Evolutionary conservation across 495 filamentous ascomycete genomes (phyloP), one percentile per base, ranked within the genome.

Genomic region (Elasticomyces elasticus): DNA sequence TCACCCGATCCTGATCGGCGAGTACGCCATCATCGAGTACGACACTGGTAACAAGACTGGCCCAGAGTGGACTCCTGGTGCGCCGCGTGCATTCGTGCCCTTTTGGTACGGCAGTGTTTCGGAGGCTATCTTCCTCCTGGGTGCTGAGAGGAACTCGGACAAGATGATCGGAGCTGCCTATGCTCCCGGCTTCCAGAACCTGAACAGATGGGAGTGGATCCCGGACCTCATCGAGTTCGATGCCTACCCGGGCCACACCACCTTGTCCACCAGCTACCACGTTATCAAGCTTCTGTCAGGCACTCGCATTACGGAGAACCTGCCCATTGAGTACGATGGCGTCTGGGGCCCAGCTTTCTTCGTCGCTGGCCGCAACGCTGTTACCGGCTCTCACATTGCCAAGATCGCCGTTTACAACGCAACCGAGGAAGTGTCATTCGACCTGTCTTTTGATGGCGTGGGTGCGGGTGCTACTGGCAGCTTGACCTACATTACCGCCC

Each of bases 361-460:
- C 64, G 80, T 79, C 2, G 79, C 79, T 5, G 70, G 75, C 10
- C 67, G 63, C 17, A 68, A 62, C 20, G 61, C 67, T 1, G 60
- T 60, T 3, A 64, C 64, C 4, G 65, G 67, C 15, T 66, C 67
- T 17, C 66, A 74, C 54, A 69, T 77, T 48, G 76, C 83, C 66
- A 87, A 87, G 61, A 73, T 72, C 11, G 81, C 81, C 27, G 76
- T 83, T 0, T 87, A 86, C 67, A 86, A 87, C 67, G 71, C 73
- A 49, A 79, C 81, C 3, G 68, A 56, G 3, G 57, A 67, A 20
- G 68, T 76, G 0, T 62, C 75, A 0, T 70, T 86, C 15, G 68
- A 67, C 4, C 54, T 85, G 15, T 63, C 64, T 4, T 85, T 86
- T 49, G 76, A 77, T 13, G 78, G 78, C 5, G 57, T 80, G 12